Evolutionary conservation across 495 filamentous ascomycete species (phyloP), one percentile per base, ranked within the genome.

Genomic region (Achaetomiella virescens): DNA sequence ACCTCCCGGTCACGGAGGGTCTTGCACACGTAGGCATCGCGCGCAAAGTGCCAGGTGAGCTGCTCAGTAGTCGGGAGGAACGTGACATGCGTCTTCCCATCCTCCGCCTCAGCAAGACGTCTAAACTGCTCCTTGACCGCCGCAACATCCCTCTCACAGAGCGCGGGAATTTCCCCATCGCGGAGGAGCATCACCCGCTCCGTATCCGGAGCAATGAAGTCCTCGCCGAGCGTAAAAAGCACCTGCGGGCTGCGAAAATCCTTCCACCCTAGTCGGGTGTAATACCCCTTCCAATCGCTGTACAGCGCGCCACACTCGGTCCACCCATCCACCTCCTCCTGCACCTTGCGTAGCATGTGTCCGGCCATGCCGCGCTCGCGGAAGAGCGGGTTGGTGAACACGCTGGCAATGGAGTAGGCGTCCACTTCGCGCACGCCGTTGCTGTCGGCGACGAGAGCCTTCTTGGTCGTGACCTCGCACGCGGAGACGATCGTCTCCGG

Each of bases 381-480:
- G 48, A 47, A 63, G 18, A 17, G 27, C 11, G 61, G 57, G 22
- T 58, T 51, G 24, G 61, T 63, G 46, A 63, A 63, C 35, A 63
- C 57, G 53, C 48, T 53, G 44, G 61, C 61, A 41, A 63, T 53
- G 42, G 41, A 27, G 46, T 63, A 63, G 3, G 51, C 45, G 3
- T 21, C 36, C 1, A 53, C 52, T 11, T 41, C 53, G 11, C 21
- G 40, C 20, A n/a, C 25, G 14, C 6, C 25, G 9, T 9, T 31
- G 9, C 18, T 2, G 20, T 44, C 20, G 24, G 33, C 25, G 11
- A 63, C 25, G 24, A 63, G 18, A 10, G 33, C 57, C 2, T 18
- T 31, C 40, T 63, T 63, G 44, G 35, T 17, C 14, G 49, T 52
- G 18, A 63, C 61, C 18, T 63, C 56, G 57, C 61, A 63, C 25